Evolutionary conservation across 31 red algal species (phyloP), one percentile per base, ranked within the genome.

Genomic region (Odonthalia washingtoniensis): DNA sequence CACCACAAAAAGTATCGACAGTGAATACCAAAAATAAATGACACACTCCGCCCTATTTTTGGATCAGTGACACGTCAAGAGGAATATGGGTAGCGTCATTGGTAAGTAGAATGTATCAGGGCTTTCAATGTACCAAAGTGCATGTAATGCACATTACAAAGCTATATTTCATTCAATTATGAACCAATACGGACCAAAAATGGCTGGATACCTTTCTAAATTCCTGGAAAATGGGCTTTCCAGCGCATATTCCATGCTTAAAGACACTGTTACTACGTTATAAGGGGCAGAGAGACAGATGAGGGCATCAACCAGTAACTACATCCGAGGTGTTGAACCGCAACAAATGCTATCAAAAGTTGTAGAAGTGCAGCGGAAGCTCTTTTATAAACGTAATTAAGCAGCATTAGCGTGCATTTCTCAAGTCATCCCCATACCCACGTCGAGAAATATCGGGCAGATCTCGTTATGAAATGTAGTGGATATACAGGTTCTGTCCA

Each of bases 241-340:
- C 9, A 46, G 76, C 26, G n/a, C 76, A 0, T 53, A 0, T 36
- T 80, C 45, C 27, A 28, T 18, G 6, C 46, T 80, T 26, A 21
- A 80, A 24, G 42, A 80, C 24, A 46, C 46, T 5, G 46, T 60
- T 28, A 80, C 0, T 57, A 75, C 83, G 12, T 86, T 49, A 0
- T 70, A 86, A 64, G 83, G 52, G 2, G 83, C 83, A 14, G 83
- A 86, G 38, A 86, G 70, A 33, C 83, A 86, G 42, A 86, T 86
- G 40, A 2, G 39, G 17, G 83, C 83, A 5, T 38, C 83, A 38
- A 16, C 75, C 2, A 5, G 60, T 3, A 86, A 86, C 28, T 0
- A 65, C n/a, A 75, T 86, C 62, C 21, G 70, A 39, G 0, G 31
- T 3, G 84, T 87, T 68, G 84, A 87, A 33, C 84, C 73, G 18